Conservation (phyloP, 2,329 filamentous ascomycete species). For the Clathrospora elynae region DNA sequence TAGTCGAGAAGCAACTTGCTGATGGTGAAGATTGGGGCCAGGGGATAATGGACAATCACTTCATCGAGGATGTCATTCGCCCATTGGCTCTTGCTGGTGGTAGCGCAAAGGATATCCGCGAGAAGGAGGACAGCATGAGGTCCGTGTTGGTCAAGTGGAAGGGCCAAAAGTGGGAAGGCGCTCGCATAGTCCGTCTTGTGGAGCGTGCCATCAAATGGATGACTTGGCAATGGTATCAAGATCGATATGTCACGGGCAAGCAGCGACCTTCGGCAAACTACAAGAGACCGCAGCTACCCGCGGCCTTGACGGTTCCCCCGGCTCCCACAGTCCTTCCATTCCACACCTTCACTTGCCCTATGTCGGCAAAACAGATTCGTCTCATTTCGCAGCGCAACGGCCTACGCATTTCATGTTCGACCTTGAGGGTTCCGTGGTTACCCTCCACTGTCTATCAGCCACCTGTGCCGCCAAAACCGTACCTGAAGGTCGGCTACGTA, state of each 20-base stretch:
- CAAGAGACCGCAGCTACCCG: conserved; percentile 72
- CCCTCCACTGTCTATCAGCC: conserved; percentile 81
- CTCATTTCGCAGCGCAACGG: conserved; percentile 95
- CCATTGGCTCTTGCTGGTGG: conserved; percentile 52
- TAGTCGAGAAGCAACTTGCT: conserved; percentile 83
- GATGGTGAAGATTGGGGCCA: conserved; percentile 88
- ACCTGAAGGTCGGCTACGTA: conserved; percentile 91
- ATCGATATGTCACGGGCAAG: conserved; percentile 69
- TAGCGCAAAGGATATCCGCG: conserved; percentile 38
- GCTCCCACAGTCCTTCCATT: conserved; percentile 96
- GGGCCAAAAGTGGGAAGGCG: conserved; percentile 83
- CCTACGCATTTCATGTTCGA: conserved; percentile 88
- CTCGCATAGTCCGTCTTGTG: conserved; percentile 78
- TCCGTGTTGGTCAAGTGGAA: conserved; percentile 61
- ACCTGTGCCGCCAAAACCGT: conserved; percentile 77
- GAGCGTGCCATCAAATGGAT: conserved; percentile 81
- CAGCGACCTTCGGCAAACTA: conserved; percentile 66
- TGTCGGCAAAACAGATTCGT: conserved; percentile 89
- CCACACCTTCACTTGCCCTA: conserved; percentile 94
- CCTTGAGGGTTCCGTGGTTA: conserved; percentile 85
- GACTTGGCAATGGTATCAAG: conserved; percentile 85
- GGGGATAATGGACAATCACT: conserved; percentile 62
- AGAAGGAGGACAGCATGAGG: conserved; percentile 47
- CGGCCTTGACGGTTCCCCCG: conserved; percentile 74
- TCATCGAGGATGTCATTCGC: conserved; percentile 52